Conservation (phyloP, 805 yeast genomes). For the Hanseniaspora vineae region DNA sequence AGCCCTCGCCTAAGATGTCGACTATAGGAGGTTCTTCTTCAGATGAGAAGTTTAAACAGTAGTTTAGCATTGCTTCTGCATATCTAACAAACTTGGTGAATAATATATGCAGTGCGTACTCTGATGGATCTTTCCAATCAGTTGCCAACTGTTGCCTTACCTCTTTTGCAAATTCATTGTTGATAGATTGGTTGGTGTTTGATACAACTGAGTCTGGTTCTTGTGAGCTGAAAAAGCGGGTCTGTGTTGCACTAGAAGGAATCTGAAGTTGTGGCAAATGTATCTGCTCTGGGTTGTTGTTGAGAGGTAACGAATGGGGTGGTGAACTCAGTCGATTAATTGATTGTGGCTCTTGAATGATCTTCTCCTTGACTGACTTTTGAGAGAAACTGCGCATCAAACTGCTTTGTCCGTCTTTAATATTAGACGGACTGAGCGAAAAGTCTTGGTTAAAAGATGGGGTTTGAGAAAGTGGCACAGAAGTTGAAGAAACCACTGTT, state of each 20-base stretch:
- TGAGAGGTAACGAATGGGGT: no score
- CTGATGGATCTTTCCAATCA: constrained; percentile 63
- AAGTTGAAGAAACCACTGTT: not conserved
- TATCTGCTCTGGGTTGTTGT: no score
- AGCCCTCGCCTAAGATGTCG: constrained; percentile 71
- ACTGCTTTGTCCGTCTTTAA: no score
- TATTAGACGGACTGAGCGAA: no score
- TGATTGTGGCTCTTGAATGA: no score
- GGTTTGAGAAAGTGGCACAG: not conserved
- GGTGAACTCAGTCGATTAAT: no score
- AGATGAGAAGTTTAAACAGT: constrained; percentile 53
- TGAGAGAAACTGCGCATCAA: no score
- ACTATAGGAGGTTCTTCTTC: constrained; percentile 65
- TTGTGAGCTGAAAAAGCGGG: no score
- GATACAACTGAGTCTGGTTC: not conserved
- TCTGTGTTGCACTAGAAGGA: not conserved
- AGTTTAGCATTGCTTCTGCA: constrained; percentile 75
- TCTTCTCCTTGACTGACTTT: no score
- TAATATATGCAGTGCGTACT: constrained; percentile 84
- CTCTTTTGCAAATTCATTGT: not conserved
- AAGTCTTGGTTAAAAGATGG: not conserved
- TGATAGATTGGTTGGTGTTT: not conserved
- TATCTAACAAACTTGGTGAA: constrained; percentile 92
- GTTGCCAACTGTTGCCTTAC: not conserved
- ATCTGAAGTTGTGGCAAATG: not conserved